Base-by-base conservation (phyloP, 495 filamentous ascomycete genomes). In the Aspergillus indologenus region DNA sequence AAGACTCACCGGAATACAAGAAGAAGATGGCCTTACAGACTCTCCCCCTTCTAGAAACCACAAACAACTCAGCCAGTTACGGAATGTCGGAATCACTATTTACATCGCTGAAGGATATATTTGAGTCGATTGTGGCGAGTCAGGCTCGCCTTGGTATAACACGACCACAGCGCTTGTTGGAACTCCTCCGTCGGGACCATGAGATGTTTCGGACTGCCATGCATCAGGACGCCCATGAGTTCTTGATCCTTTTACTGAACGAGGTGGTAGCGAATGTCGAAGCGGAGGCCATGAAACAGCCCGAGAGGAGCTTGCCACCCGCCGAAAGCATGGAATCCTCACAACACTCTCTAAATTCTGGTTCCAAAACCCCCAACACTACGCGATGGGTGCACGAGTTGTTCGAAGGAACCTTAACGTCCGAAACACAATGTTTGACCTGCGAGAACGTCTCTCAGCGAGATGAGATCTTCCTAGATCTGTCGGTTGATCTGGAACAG, bases 191-290 rank as follows among this genome's bases (percentile, higher is more conserved):
- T 67, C 82, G 90, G 24, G 91, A 98, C 61, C 92, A 98, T 68
- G 95, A 98, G 70, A 96, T 96, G 91, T 98, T 98, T 63, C 89
- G 92, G 49, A 89, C 89, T 42, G 87, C 91, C 21, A 95, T 96
- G 89, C 94, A 98, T 72, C 94, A 98, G 73, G 94, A 98, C 75
- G 94, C 94, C 6, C 94, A 98, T 67, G 94, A 98, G 63, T 98
- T 98, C 66, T 83, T 97, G 59, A 96, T 96, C 59, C 79, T 96
- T 15, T 82, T 98, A 1, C 81, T 98, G n/a, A 98, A 98, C 66
- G 88, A 96, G 65, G 91, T 98, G 17, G 92, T 98, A 31, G 84
- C 90, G 14, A 95, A 95, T 65, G 91, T 98, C 18, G 95, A 98
- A 71, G 84, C 84, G 11, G 89, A 91, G 65, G 85, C 89, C 2